Percentiles rank a stretch among this genome's conserved stretches.
Conservation (phyloP, 495 filamentous ascomycete genomes). For the Neurospora hispaniola region DNA sequence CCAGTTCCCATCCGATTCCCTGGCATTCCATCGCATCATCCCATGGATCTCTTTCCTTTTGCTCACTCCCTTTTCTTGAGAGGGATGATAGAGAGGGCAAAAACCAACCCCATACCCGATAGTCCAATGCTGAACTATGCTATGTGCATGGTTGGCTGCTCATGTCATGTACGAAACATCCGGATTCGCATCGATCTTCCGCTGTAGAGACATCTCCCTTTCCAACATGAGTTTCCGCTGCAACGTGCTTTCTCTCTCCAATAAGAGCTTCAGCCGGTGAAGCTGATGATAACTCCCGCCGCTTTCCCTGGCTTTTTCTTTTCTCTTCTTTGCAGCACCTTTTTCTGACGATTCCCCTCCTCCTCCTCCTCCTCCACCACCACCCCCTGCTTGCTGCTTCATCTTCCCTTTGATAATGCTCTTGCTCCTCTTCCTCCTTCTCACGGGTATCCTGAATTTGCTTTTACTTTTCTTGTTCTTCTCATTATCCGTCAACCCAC, state of each 20-base stretch:
- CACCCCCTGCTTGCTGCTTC: not conserved
- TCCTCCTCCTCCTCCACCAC: not conserved
- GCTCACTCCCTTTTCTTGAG: not conserved
- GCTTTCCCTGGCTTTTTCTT: not conserved
- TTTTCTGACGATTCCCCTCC: not conserved
- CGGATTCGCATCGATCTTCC: not conserved
- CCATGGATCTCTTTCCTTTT: not conserved
- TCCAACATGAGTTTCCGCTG: not conserved
- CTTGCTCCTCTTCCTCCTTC: not conserved
- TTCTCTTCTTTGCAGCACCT: not conserved
- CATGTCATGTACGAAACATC: not conserved
- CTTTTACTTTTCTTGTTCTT: not conserved
- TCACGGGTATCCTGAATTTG: not conserved
- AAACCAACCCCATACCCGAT: not conserved
- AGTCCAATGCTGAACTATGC: not conserved
- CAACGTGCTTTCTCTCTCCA: not conserved
- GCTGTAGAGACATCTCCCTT: not conserved
- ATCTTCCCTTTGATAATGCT: not conserved
- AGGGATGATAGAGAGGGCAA: not conserved
- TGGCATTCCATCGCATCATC: not conserved
- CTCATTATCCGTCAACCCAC: not conserved
- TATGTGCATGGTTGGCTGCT: not conserved
- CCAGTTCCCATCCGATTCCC: not conserved
- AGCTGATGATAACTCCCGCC: not conserved
- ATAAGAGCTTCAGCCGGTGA: not conserved